These are phyloP conservation scores for Botrytis byssoidea DNA, from an alignment of 2,329 filamentous ascomycete genomes.

Conservation along the genomic window DNA sequence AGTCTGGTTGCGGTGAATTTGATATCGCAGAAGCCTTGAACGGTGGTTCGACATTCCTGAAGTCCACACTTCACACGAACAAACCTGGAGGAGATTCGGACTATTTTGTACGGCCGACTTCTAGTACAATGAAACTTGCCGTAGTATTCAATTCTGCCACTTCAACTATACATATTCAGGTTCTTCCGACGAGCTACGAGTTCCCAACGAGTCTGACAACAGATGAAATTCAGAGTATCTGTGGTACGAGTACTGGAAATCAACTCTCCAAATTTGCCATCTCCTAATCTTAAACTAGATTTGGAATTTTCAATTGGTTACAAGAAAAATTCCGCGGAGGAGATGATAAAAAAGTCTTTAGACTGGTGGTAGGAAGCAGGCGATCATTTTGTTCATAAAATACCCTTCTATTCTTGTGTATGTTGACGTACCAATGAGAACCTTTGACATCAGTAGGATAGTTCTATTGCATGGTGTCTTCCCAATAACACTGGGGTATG, in stretches of 20 bases:
- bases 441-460: constrained; percentile 4
- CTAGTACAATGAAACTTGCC: constrained; percentile 60
- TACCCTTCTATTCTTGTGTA: constrained; percentile 1
- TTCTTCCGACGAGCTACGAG: constrained; percentile 25
- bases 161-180: constrained; percentile 54
- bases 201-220: constrained; percentile 14
- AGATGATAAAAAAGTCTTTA: background rate
- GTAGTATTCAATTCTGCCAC: constrained; percentile 57
- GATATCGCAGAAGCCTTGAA: constrained; percentile 73
- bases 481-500: background rate
- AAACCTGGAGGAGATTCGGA: constrained; percentile 65
- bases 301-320: constrained; percentile 1
- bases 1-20: constrained; percentile 68
- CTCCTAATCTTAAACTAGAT: background rate
- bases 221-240: constrained; percentile 13
- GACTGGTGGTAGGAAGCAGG: background rate
- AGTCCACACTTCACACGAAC: constrained; percentile 67
- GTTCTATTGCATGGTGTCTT: background rate
- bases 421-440: constrained; percentile 1
- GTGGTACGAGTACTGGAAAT: background rate
- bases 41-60: constrained; percentile 62
- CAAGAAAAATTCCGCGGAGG: background rate
- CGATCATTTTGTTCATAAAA: background rate
- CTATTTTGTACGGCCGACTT: constrained; percentile 66
- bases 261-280: constrained; percentile 5